phyloP scores from a whole-genome alignment of 495 filamentous ascomycete genomes.

The Opeltia flavorubescens region DNA sequence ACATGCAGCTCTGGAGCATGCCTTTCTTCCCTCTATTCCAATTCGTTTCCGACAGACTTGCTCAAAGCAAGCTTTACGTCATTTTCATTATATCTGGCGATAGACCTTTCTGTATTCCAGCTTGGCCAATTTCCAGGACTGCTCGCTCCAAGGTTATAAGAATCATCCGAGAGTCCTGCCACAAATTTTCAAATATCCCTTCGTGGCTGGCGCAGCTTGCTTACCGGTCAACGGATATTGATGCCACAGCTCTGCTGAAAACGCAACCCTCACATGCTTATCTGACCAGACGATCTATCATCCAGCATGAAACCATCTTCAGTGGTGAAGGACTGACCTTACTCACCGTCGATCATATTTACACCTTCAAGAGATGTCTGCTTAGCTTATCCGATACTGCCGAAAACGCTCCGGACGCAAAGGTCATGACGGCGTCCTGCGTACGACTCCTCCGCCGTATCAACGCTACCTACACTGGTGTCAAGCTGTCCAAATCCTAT shows the following conservation, averaged over 20 bases:
- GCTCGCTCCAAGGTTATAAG: constrained; percentile 28
- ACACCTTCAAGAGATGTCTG: constrained; percentile 55
- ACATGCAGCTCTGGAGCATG: constrained; percentile 9
- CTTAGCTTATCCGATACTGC: constrained; percentile 35
- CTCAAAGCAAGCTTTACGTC: constrained; percentile 32
- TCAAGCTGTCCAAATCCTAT: constrained; percentile 10
- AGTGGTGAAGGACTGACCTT: constrained; percentile 54
- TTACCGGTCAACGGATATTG: constrained; percentile 26
- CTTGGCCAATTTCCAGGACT: constrained; percentile 24
- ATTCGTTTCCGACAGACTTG: constrained; percentile 34
- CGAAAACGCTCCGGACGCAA: constrained; percentile 15
- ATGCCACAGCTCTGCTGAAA: constrained; percentile 19
- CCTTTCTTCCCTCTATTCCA: constrained; percentile 30
- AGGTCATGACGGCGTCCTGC: constrained; percentile 32
- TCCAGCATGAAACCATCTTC: constrained; percentile 57
- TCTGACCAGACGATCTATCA: constrained; percentile 48
- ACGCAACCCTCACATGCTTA: constrained; percentile 19
- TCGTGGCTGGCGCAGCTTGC: constrained; percentile 29
- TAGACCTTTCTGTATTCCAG: constrained; percentile 34
- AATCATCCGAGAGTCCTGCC: constrained; percentile 27
- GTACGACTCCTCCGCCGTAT: constrained; percentile 46
- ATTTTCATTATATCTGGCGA: constrained; percentile 34
- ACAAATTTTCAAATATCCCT: constrained; percentile 30
- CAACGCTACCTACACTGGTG: constrained; percentile 16
- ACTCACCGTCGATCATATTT: constrained; percentile 55